Evolutionary conservation across 495 filamentous ascomycete species (phyloP), one percentile per base, ranked within the genome.

Genomic region (Filosporella fistucella): DNA sequence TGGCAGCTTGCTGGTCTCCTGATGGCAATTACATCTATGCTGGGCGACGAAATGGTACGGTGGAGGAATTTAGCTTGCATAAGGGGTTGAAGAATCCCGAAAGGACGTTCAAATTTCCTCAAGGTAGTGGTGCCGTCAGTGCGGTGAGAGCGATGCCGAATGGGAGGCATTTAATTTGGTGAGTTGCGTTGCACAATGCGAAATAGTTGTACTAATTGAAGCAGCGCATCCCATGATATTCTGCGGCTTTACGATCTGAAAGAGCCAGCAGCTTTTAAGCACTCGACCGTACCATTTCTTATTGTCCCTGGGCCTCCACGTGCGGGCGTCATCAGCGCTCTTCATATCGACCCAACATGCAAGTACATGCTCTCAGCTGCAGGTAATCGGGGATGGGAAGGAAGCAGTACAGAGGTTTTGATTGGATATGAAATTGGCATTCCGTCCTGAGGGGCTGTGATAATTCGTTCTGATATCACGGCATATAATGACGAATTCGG

Each of bases 11-110:
- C 66, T 98, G 94, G 93, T 90, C 84, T 50, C 90, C 90, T 2
- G 86, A 95, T 65, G 93, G 93, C 21, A 96, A 98, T 64, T 91
- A 77, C 65, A 89, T 98, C 46, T 98, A 95, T 65, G 89, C 86
- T 13, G 93, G 93, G 4, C 78, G 93, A 29, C 76, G 94, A 43
- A 98, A 97, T 65, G 86, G 89, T 45, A 95, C 88, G 0, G 93
- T 98, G 1, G 93, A 98, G 48, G 93, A 98, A 61, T 98, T 84
- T 64, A 88, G 77, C 63, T 68, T 97, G 34, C 89, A 93, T 66
- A 90, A 89, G 51, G 88, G 91, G 0, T 71, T 89, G 1, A 62
- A 62, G 30, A 72, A 78, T 53, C 81, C 89, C 0, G 78, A 85
- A 53, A 77, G 94, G n/a, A 79, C 80, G 4, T 89, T 98, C 63